Base-by-base conservation (phyloP, 2,329 filamentous ascomycete genomes). In the Colletotrichum somersetense region DNA sequence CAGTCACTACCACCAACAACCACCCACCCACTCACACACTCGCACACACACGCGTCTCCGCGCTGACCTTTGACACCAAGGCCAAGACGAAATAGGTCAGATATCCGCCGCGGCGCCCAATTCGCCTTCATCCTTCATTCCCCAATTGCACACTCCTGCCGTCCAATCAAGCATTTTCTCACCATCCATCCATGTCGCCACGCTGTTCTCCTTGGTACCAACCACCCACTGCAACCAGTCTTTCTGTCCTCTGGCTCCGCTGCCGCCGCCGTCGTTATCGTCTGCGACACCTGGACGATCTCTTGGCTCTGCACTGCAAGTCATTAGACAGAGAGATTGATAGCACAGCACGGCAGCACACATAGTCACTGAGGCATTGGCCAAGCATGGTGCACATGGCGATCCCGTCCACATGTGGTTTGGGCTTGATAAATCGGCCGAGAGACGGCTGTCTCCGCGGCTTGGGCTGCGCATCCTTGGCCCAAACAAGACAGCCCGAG, bases 11-110 rank as follows among this genome's bases (percentile, higher is more conserved):
- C 33, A 52, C 44, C n/a, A 16, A 26, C 18, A 40, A 33, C 11
- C 44, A 55, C 52, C 18, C 26, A 44, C 44, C 7, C 35, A 38
- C 35, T 10, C 11, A 40, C 38, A 35, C 30, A 52, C 44, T 14
- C 46, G 52, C 59, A 53, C 46, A 52, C 23, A 42, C 33, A 35
- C 18, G 23, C 14, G 23, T 35, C 35, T 44, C 30, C 18, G 42
- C 44, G 46, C 58, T 20, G 38, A 44, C 64, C 44, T n/a, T 50
- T 20, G 30, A 23, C 55, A 42, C 44, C 53, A 61, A 46, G 40
- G 66, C 68, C 56, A 71, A 50, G 68, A 71, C 68, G 18, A 67
- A 71, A 71, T 44, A 62, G 68, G 68, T 62, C 63, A 62, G 64
- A 67, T 67, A 71, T 71, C 68, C 68, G 68, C 57, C 57, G 42